Conservation (phyloP, 2,329 filamentous ascomycete species). For the Aspergillus cejpii region DNA sequence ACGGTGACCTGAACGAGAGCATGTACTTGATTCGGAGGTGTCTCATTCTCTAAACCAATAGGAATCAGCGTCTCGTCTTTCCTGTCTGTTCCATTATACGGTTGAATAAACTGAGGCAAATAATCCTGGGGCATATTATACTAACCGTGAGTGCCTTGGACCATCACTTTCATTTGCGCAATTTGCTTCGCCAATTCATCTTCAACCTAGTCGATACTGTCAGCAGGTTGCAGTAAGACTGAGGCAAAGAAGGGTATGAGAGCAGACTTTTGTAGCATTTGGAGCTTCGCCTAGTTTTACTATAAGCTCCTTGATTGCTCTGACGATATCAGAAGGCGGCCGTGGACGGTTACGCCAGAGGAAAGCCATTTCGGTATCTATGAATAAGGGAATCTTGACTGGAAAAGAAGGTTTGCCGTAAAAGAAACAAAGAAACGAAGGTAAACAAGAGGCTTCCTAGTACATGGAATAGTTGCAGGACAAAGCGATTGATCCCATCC, state of each 20-base stretch:
- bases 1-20: slow-evolving; percentile 78
- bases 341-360: slow-evolving; percentile 58
- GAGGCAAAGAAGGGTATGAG: neutral
- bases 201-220: slow-evolving; percentile 52
- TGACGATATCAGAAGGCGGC: slow-evolving; percentile 55
- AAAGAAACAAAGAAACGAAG: neutral
- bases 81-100: neutral
- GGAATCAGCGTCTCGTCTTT: slow-evolving; percentile 9
- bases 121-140: slow-evolving; percentile 4
- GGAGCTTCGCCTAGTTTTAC: slow-evolving; percentile 54
- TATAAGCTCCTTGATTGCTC: slow-evolving; percentile 58
- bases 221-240: slow-evolving; percentile 7
- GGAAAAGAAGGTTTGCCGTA: slow-evolving; percentile 3
- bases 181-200: slow-evolving; percentile 85
- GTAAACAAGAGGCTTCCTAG: neutral
- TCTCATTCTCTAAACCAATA: slow-evolving; percentile 63
- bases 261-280: slow-evolving; percentile 49
- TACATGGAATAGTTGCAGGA: neutral
- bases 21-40: slow-evolving; percentile 78
- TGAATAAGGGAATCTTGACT: slow-evolving; percentile 7
- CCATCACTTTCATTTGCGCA: slow-evolving; percentile 80
- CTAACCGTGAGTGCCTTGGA: slow-evolving; percentile 85
- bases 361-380: slow-evolving; percentile 55
- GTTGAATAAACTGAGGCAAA: neutral
- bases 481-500: slow-evolving; percentile 3